Percentiles rank a stretch among this genome's conserved stretches.
Conservation (phyloP, 1,284 basidiomycete species). For the Cutaneotrichosporon sp. region DNA sequence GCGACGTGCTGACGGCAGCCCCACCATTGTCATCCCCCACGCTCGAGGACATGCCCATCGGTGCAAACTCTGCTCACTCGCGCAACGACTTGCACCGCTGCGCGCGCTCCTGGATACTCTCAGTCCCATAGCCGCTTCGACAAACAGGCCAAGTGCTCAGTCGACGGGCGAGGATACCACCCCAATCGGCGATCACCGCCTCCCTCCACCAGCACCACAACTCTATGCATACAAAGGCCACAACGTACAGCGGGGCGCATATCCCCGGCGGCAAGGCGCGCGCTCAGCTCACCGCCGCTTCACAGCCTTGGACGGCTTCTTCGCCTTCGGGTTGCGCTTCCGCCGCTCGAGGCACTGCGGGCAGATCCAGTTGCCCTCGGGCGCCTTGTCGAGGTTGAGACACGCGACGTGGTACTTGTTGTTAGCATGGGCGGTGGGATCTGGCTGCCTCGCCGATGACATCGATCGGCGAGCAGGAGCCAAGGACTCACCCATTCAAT, state of each 20-base stretch:
- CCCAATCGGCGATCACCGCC: no score
- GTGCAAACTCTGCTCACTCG: no score
- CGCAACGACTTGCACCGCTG: no score
- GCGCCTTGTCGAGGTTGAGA: conserved; percentile 69
- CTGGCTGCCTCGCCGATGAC: no score
- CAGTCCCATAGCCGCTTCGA: no score
- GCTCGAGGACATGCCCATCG: no score
- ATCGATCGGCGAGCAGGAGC: no score
- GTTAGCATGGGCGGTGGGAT: background rate
- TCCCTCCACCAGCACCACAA: background rate
- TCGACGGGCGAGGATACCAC: no score
- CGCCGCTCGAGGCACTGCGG: conserved; percentile 56
- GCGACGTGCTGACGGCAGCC: no score
- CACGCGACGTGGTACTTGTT: conserved; percentile 80
- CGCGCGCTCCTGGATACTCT: no score
- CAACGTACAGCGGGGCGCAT: background rate
- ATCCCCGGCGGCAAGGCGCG: background rate
- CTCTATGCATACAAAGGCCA: conserved; percentile 6
- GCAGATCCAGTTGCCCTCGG: conserved; percentile 80
- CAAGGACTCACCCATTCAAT: conserved; percentile 95
- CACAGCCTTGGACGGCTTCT: conserved; percentile 27
- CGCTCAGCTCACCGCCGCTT: conserved; percentile 16
- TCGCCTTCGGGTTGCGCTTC: conserved; percentile 38
- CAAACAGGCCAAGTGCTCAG: no score
- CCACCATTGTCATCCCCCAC: no score